phyloP scores from a whole-genome alignment of 331 rosid species.

The Erythrophleum ivorense region DNA sequence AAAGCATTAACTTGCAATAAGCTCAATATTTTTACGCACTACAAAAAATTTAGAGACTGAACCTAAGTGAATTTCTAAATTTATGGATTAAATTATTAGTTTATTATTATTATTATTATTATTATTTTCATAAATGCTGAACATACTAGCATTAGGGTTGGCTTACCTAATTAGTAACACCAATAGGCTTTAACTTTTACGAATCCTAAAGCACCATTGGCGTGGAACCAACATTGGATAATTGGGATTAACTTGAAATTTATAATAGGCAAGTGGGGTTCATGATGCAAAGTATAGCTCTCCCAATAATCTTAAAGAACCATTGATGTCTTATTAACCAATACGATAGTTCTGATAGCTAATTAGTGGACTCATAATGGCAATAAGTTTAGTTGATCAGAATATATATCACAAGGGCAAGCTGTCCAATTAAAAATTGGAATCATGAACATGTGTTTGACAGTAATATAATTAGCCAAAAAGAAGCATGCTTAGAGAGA shows the following conservation, averaged over 20 bases:
- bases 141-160: not conserved
- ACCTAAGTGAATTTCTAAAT: not conserved
- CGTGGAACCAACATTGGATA: not conserved
- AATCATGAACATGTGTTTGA: constrained; percentile 37
- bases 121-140: not conserved
- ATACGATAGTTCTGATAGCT: not conserved
- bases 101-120: too few species aligned
- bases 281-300: not conserved
- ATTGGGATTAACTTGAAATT: not conserved
- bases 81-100: not conserved
- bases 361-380: constrained; percentile 11
- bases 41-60: not conserved
- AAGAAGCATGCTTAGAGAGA: not conserved
- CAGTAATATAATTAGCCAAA: constrained; percentile 34
- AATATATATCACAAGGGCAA: constrained; percentile 19
- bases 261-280: not conserved
- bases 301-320: not conserved
- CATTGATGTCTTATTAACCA: not conserved
- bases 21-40: too few species aligned
- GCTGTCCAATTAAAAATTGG: constrained; percentile 28
- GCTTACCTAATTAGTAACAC: not conserved
- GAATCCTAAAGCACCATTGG: not conserved
- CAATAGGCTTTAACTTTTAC: not conserved
- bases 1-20: too few species aligned
- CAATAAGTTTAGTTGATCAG: constrained; percentile 15